Conservation (phyloP, 805 yeast genomes). For the Komagataella populi region DNA sequence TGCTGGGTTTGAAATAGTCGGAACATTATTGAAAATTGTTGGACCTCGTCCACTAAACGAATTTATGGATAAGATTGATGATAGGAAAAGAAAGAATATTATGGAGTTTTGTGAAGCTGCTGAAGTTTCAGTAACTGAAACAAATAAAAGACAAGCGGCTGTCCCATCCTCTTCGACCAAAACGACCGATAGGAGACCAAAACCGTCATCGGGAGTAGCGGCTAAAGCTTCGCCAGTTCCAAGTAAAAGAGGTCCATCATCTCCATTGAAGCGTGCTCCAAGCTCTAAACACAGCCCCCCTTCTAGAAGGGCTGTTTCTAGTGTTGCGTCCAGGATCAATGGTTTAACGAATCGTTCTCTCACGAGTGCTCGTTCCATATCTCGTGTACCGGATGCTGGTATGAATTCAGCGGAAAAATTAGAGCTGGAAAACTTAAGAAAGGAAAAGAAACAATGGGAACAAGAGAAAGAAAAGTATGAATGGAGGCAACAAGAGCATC, state of each 20-base stretch:
- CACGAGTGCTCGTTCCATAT: background rate
- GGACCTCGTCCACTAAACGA: slow-evolving; percentile 58
- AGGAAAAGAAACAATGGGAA: slow-evolving; percentile 39
- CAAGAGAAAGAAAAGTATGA: slow-evolving; percentile 17
- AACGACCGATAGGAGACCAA: background rate
- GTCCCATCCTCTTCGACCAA: slow-evolving; percentile 1
- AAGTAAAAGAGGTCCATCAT: slow-evolving; percentile 55
- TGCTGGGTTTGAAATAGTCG: slow-evolving; percentile 65
- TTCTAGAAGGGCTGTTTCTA: background rate
- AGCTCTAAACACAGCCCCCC: slow-evolving; percentile 3
- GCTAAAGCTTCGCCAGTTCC: slow-evolving; percentile 24
- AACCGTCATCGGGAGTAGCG: background rate
- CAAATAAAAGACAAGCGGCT: slow-evolving; percentile 5
- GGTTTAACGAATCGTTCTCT: slow-evolving; percentile 2
- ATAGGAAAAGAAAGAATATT: slow-evolving; percentile 53
- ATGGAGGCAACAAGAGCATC: slow-evolving; percentile 15
- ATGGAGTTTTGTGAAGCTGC: slow-evolving; percentile 41
- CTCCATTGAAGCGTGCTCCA: slow-evolving; percentile 39
- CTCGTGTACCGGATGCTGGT: slow-evolving; percentile 3
- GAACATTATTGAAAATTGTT: slow-evolving; percentile 69
- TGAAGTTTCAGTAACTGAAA: slow-evolving; percentile 25
- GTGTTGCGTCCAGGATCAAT: background rate
- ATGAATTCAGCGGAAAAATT: slow-evolving; percentile 17
- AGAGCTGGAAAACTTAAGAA: slow-evolving; percentile 36
- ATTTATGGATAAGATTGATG: slow-evolving; percentile 58